phyloP scores from a whole-genome alignment of 352 stramenopile genomes.

The Pythium apleroticum region DNA sequence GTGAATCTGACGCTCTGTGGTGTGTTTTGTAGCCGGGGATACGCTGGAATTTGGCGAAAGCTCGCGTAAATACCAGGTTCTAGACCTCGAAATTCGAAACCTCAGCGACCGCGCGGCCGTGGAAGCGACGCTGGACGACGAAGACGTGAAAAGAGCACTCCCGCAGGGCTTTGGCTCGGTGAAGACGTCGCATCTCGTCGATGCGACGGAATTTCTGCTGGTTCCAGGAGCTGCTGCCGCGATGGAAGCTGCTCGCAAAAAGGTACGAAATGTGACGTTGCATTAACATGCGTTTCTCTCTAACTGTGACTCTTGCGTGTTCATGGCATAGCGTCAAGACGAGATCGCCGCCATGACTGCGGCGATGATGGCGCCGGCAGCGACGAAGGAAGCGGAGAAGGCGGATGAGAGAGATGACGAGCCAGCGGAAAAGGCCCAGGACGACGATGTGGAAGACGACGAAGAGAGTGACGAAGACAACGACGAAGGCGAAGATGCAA shows the following conservation, averaged over 20 bases:
- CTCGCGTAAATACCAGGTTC: constrained; percentile 57
- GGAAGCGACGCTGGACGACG: constrained; percentile 5
- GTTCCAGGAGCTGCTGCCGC: neutral
- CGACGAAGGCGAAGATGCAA: constrained; percentile 34
- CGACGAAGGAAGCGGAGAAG: neutral
- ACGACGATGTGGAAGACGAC: constrained; percentile 12
- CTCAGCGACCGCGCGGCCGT: neutral
- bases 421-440: neutral
- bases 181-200: neutral
- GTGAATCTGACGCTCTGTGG: neutral
- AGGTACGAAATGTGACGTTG: constrained; percentile 34
- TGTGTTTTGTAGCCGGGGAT: constrained; percentile 41
- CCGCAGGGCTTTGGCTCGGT: constrained; percentile 46
- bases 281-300: too few relatives aligned
- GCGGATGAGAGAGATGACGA: neutral
- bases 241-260: constrained; percentile 27
- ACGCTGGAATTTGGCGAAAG: constrained; percentile 60
- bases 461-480: constrained; percentile 26
- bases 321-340: constrained; percentile 57
- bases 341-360: constrained; percentile 76
- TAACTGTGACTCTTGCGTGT: too few relatives aligned
- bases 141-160: constrained; percentile 36
- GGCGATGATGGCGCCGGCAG: constrained; percentile 59
- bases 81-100: constrained; percentile 22
- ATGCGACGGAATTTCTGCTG: constrained; percentile 5